A percentile compares a stretch with the other conserved stretches of the same genome.
phyloP scores from a whole-genome alignment of 306 rosid species.

The Sicyos baderoa region DNA sequence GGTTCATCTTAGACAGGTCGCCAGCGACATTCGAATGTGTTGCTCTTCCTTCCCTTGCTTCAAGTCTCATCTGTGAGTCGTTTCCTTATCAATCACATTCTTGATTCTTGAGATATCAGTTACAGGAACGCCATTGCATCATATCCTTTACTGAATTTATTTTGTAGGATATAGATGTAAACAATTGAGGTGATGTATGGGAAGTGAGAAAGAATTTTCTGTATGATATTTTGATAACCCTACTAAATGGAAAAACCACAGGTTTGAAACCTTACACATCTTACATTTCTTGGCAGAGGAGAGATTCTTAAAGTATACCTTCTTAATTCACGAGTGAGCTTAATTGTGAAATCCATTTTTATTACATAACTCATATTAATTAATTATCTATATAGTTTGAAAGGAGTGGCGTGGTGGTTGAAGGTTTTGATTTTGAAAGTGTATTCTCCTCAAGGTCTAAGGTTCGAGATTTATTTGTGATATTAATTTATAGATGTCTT shows the following conservation, averaged over 20 bases:
- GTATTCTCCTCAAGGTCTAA: too few relatives aligned
- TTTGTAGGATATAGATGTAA: neutral
- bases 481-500: too few relatives aligned
- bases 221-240: neutral
- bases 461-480: too few relatives aligned
- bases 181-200: neutral
- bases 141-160: neutral
- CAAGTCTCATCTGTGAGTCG: conserved; percentile 14
- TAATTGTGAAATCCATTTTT: too few relatives aligned
- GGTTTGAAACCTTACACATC: neutral
- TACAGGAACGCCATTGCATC: neutral
- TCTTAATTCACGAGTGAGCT: too few relatives aligned
- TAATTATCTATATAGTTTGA: too few relatives aligned
- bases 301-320: too few relatives aligned
- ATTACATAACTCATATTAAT: too few relatives aligned
- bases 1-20: neutral
- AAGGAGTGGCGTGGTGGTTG: too few relatives aligned
- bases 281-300: too few relatives aligned
- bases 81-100: neutral
- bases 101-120: neutral
- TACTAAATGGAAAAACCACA: neutral
- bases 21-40: neutral
- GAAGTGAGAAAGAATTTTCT: neutral
- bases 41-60: conserved; percentile 2
- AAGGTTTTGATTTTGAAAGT: too few relatives aligned